phyloP scores from a whole-genome alignment of 1,284 basidiomycete species.

The Kalmanozyma brasiliensis region DNA sequence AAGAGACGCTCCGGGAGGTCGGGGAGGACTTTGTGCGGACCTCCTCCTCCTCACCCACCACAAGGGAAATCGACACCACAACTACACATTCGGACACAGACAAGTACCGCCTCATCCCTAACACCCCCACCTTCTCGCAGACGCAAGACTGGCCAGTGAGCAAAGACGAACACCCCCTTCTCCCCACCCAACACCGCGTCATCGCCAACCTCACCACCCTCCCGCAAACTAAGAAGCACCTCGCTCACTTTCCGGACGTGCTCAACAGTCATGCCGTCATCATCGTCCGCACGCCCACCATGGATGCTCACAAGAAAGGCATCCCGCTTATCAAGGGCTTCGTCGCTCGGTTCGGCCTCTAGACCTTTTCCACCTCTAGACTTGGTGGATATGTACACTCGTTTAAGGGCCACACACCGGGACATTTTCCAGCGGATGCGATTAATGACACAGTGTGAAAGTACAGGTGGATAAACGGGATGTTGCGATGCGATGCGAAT shows the following conservation, averaged over 20 bases:
- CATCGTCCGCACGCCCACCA: constrained; percentile 35
- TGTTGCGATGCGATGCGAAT: background rate
- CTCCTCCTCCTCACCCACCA: constrained; percentile 1
- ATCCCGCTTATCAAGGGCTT: constrained; percentile 23
- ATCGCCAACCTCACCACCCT: constrained; percentile 40
- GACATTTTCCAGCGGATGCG: too few species aligned
- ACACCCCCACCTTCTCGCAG: background rate
- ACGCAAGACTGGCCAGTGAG: too few species aligned
- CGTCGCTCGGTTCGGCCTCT: constrained; percentile 20
- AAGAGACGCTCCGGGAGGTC: constrained; percentile 27
- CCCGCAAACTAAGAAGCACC: constrained; percentile 43
- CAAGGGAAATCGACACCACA: background rate
- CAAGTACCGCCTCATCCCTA: background rate
- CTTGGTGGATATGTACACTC: too few species aligned
- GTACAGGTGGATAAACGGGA: too few species aligned
- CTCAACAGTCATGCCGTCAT: constrained; percentile 57
- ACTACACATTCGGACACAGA: constrained; percentile 18
- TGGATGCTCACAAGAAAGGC: constrained; percentile 38
- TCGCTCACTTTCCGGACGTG: constrained; percentile 48
- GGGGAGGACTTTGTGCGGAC: constrained; percentile 23
- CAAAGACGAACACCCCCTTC: constrained; percentile 20
- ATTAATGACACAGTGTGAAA: too few species aligned
- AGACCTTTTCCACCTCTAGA: background rate
- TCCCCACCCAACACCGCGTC: constrained; percentile 29
- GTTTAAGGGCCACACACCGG: too few species aligned